Percentiles rank a stretch among this genome's conserved stretches.
Evolutionary conservation across 2,329 filamentous ascomycete genomes (phyloP).

Genomic region (Penicillium decumbens): DNA sequence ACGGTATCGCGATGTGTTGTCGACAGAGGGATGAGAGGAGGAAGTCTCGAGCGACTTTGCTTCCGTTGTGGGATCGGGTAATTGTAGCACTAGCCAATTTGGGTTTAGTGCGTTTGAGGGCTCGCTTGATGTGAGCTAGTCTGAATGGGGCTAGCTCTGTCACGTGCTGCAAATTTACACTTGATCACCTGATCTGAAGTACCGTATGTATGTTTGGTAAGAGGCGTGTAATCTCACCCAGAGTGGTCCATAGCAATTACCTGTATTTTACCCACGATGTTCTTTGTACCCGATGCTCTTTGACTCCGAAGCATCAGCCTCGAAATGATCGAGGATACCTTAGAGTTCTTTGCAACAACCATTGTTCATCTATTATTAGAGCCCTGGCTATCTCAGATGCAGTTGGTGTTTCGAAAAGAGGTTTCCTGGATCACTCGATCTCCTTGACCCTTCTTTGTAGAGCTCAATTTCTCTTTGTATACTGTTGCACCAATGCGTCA

Average conservation of each 20-base stretch:
- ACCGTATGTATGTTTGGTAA: neutral
- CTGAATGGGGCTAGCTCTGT: conserved; percentile 8
- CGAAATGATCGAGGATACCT: neutral
- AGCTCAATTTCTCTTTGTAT: neutral
- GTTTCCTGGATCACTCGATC: neutral
- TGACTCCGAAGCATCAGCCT: neutral
- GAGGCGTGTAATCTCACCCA: neutral
- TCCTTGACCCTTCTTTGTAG: neutral
- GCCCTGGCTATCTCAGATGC: neutral
- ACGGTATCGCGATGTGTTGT: conserved; percentile 39
- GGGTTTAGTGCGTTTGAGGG: conserved; percentile 28
- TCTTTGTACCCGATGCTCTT: neutral
- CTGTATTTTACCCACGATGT: neutral
- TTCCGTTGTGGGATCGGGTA: conserved; percentile 42
- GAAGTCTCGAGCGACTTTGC: conserved; percentile 36
- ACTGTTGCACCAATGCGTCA: neutral
- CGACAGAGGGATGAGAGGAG: conserved; percentile 39
- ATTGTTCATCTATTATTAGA: neutral
- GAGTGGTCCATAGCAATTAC: neutral
- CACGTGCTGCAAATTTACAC: conserved; percentile 3
- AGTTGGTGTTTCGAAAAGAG: neutral
- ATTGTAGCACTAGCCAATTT: conserved; percentile 29
- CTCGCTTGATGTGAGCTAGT: conserved; percentile 33
- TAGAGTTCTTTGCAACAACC: no score
- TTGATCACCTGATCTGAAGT: neutral